Evolutionary conservation across 2,329 filamentous ascomycete genomes (phyloP), one percentile per base, ranked within the genome.

Genomic region (Berkeleyomyces basicola): DNA sequence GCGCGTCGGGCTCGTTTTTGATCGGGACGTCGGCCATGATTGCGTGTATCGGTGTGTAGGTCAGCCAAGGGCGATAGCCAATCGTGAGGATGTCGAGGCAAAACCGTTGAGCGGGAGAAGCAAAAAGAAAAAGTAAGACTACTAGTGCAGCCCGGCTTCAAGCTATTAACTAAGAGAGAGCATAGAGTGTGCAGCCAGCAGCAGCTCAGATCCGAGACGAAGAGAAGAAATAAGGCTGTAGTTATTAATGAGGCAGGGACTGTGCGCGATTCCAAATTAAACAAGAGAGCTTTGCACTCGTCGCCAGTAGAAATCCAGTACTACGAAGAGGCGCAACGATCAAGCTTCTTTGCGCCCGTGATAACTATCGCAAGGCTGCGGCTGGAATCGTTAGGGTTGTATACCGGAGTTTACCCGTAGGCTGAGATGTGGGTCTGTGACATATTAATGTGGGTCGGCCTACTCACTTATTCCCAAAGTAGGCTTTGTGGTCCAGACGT

Each of bases 1-100:
- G 74, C 39, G 70, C 71, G 51, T 79, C 77, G 7, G 76, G 75
- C 64, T 82, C 79, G 3, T 75, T 70, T 71, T 82, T 81, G 70
- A 81, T 74, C 62, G 61, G 58, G 10, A 59, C 40, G 7, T 65
- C 64, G 3, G 62, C 58, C 62, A 65, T 65, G 37, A 7, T 63
- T 36, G 31, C 16, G 58, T 46, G 14, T 59, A 14, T 53, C 49
- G 7, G 49, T 9, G 9, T 44, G 10, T 4, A 36, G n/a, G 10
- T 14, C 31, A 4, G 31, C 14, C 5, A 14, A 33, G 4, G 11
- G 14, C 4, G 9, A 10, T 11, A 11, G 14, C n/a, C 33, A 36
- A 7, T 36, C 4, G 33, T 3, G 14, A 23, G 49, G 49, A 37
- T 53, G 7, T 14, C 7, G n/a, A 33, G 33, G 10, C 7, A 23